Percentiles rank a stretch among this genome's conserved stretches.
Evolutionary conservation across 2,329 filamentous ascomycete species (phyloP).

Genomic region (Ophiostoma pallidulum): DNA sequence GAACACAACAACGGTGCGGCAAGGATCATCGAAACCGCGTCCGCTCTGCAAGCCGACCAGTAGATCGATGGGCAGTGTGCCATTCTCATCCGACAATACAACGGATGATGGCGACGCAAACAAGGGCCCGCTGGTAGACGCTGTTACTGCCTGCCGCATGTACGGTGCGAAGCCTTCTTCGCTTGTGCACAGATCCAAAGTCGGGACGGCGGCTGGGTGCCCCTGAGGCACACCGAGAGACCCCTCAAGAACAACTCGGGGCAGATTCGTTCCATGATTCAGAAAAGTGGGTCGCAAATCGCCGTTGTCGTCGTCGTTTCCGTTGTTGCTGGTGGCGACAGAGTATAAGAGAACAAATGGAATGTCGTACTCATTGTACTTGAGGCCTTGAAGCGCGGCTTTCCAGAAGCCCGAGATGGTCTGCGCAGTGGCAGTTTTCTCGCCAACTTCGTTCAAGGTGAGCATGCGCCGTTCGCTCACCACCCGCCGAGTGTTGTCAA

Average conservation of each 20-base stretch:
- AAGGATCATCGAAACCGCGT: slow-evolving; percentile 62
- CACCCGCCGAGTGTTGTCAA: slow-evolving; percentile 70
- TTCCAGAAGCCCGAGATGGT: slow-evolving; percentile 67
- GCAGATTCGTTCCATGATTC: slow-evolving; percentile 48
- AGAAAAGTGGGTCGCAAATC: slow-evolving; percentile 65
- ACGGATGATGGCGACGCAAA: slow-evolving; percentile 39
- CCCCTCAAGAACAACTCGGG: slow-evolving; percentile 61
- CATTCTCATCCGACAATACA: slow-evolving; percentile 56
- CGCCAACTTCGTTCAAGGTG: slow-evolving; percentile 66
- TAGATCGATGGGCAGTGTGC: slow-evolving; percentile 54
- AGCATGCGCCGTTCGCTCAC: slow-evolving; percentile 74
- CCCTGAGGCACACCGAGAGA: slow-evolving; percentile 56
- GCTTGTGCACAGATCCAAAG: slow-evolving; percentile 60
- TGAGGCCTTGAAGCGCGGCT: slow-evolving; percentile 57
- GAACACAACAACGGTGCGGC: slow-evolving; percentile 62
- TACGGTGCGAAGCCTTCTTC: slow-evolving; percentile 66
- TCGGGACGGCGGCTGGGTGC: slow-evolving; percentile 50
- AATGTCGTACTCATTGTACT: slow-evolving; percentile 65
- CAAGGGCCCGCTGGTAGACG: slow-evolving; percentile 16
- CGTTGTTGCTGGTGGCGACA: slow-evolving; percentile 29
- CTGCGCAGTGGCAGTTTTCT: slow-evolving; percentile 62
- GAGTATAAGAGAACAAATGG: slow-evolving; percentile 73
- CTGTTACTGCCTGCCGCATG: slow-evolving; percentile 66
- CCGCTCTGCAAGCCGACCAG: slow-evolving; percentile 50
- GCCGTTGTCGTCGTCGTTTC: slow-evolving; percentile 61